phyloP scores from a whole-genome alignment of 2,329 filamentous ascomycete species.

The Alternaria longipes region DNA sequence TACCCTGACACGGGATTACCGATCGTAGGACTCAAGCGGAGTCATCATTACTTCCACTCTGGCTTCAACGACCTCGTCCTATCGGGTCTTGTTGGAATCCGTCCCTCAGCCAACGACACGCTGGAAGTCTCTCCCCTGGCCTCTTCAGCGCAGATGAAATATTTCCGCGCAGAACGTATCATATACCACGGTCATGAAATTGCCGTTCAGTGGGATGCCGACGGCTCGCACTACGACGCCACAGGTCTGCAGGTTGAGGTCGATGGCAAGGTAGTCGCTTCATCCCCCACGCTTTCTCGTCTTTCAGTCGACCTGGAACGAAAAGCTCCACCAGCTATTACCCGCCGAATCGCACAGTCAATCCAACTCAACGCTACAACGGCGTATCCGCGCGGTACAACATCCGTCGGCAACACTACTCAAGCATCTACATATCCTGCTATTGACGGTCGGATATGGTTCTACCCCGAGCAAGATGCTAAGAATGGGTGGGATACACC shows the following conservation, averaged over 20 bases:
- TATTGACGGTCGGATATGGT: slow-evolving; percentile 54
- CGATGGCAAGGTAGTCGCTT: slow-evolving; percentile 46
- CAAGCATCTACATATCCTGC: slow-evolving; percentile 44
- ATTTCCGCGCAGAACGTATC: slow-evolving; percentile 55
- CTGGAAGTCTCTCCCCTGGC: slow-evolving; percentile 55
- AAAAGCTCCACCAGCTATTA: slow-evolving; percentile 35
- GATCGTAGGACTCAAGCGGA: slow-evolving; percentile 55
- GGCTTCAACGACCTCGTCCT: slow-evolving; percentile 56
- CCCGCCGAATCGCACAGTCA: slow-evolving; percentile 48
- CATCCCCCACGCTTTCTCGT: slow-evolving; percentile 35
- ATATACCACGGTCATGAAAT: slow-evolving; percentile 56
- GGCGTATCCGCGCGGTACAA: slow-evolving; percentile 44
- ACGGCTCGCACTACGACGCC: slow-evolving; percentile 44
- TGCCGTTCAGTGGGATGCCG: slow-evolving; percentile 54
- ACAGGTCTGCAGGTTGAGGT: slow-evolving; percentile 49
- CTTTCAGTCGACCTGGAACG: slow-evolving; percentile 36
- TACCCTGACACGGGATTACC: slow-evolving; percentile 54
- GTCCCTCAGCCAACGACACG: slow-evolving; percentile 50
- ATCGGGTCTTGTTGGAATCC: slow-evolving; percentile 55
- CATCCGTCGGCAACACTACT: slow-evolving; percentile 37
- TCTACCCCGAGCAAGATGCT: slow-evolving; percentile 49
- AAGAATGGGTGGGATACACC: slow-evolving; percentile 53
- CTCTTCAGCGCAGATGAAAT: slow-evolving; percentile 42
- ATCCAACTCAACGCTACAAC: slow-evolving; percentile 45
- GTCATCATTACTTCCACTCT: slow-evolving; percentile 59